Evolutionary conservation across 345 rosid species (phyloP).

Genomic region (Populus simonii): DNA sequence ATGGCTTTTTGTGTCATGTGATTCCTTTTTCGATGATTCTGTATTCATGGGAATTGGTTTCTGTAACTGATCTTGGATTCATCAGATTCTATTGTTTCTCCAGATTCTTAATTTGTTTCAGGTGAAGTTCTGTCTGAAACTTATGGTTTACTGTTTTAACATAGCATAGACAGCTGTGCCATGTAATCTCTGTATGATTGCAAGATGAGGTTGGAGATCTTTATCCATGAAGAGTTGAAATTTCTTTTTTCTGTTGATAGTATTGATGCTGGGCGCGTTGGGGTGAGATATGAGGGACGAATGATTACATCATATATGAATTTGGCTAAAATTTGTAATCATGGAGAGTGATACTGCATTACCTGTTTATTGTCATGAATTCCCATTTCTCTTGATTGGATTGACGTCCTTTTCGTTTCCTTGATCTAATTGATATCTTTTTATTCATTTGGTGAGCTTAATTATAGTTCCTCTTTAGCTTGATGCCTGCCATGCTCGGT

Average conservation of each 20-base stretch:
- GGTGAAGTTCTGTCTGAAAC: slow-evolving; percentile 24
- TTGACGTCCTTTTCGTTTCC: slow-evolving; percentile 8
- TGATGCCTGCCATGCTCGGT: slow-evolving; percentile 3
- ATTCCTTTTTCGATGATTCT: slow-evolving; percentile 19
- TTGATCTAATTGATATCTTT: slow-evolving; percentile 3
- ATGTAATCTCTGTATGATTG: slow-evolving; percentile 9
- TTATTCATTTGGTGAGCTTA: slow-evolving; percentile 3
- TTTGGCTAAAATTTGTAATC: background rate
- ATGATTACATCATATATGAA: slow-evolving; percentile 1
- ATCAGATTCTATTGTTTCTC: slow-evolving; percentile 37
- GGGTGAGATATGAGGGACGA: background rate
- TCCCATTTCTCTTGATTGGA: slow-evolving; percentile 8
- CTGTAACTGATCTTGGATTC: slow-evolving; percentile 39
- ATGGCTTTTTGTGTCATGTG: slow-evolving; percentile 8
- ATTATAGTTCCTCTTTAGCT: background rate
- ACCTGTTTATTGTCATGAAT: background rate
- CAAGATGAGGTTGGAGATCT: background rate
- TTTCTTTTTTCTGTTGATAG: background rate
- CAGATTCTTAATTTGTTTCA: slow-evolving; percentile 32
- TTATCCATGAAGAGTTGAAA: background rate
- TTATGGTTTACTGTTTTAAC: background rate
- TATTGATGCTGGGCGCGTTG: background rate
- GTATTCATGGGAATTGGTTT: slow-evolving; percentile 29
- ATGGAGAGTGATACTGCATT: slow-evolving; percentile 3
- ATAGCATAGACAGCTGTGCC: background rate